Evolutionary conservation across 805 yeast species (phyloP), one percentile per base, ranked within the genome.

Genomic region (Wilhelminamyces savonicus): DNA sequence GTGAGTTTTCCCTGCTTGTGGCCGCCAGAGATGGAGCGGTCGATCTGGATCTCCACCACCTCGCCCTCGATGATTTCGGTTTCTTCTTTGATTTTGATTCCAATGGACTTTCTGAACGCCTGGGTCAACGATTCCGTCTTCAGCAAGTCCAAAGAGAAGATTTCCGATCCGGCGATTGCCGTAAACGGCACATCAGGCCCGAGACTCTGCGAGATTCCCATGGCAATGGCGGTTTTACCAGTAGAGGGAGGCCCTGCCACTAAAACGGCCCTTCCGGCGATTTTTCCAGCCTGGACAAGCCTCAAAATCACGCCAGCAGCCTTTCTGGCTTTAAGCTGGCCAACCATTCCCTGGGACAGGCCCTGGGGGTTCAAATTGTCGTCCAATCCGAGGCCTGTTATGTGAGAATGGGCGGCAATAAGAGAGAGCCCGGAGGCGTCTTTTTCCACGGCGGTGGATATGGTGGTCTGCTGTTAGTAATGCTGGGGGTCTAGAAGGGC

Each of bases 161-260:
- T 76, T 62, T 92, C 99, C 19, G 94, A 81, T 3, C 96, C 98
- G 7, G 95, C 90, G 55, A 92, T 72, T 7, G 94, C 86, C 23
- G 97, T 90, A 58, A 92, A 92, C 23, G 98, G 98, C 35, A 92
- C 97, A 39, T 79, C 86, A 10, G 63, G 48, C 19, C 83, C 83
- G 43, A 82, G 64, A 30, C 75, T 78, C 52, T 82, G 88, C 3
- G 87, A 71, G 23, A 82, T 68, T 12, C 97, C 98, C 82, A 87
- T 82, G 10, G 99, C 98, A 46, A 92, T 75, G 22, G 99, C 99
- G 3, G 99, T 92, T 58, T 92, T 92, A 59, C 99, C 99, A 0
- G 98, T 92, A 10, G 95, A 85, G 17, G 98, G 98, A 8, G 97
- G 97, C 23, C 99, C 99, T 0, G 98, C 97, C 37, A 92, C 71